Conservation (phyloP, 352 stramenopile genomes). For the Globisporangium rhizosaccharum region DNA sequence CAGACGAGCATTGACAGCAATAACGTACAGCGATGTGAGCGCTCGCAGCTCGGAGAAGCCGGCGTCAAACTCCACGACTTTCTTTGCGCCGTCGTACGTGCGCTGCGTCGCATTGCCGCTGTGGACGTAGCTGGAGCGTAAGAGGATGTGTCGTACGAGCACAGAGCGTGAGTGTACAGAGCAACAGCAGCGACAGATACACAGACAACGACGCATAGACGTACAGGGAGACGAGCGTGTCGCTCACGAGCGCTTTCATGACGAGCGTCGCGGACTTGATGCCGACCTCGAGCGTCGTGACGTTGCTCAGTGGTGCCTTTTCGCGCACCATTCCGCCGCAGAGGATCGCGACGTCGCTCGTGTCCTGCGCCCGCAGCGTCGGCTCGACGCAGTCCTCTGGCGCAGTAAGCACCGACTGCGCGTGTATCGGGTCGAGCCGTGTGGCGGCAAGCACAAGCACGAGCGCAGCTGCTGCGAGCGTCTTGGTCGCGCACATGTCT, state of each 20-base stretch:
- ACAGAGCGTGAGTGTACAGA: too few species aligned
- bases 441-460: background rate
- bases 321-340: conserved; percentile 2
- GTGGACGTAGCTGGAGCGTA: conserved; percentile 4
- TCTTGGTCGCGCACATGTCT: background rate
- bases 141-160: too few species aligned
- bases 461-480: background rate
- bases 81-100: background rate
- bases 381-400: conserved; percentile 8
- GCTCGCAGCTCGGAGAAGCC: conserved; percentile 14
- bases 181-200: too few species aligned
- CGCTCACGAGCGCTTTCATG: conserved; percentile 15
- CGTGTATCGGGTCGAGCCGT: background rate
- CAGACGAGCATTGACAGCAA: too few species aligned
- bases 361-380: conserved; percentile 10
- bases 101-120: conserved; percentile 10
- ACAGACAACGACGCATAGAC: background rate
- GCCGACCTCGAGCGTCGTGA: conserved; percentile 11
- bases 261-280: conserved; percentile 7
- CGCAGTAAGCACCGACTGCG: conserved; percentile 13
- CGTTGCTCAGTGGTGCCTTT: conserved; percentile 4
- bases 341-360: conserved; percentile 12
- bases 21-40: conserved; percentile 12
- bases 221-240: conserved; percentile 11
- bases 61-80: conserved; percentile 10